Base-by-base conservation (phyloP, 441 rosid species). In the Pelargonium myrrhifolium region DNA sequence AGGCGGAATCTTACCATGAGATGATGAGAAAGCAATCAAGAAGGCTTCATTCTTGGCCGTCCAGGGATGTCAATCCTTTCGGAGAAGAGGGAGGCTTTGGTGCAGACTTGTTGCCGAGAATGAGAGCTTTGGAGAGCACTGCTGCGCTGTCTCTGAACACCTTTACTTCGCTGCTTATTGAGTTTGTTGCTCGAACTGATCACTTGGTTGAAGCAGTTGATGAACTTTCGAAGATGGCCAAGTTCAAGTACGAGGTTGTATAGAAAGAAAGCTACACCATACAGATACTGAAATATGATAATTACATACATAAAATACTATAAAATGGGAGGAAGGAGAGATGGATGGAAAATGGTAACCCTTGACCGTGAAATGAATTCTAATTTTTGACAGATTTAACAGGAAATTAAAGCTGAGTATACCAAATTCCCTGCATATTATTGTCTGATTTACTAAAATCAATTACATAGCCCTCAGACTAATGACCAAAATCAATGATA, bases 121-220 rank as follows among this genome's bases (percentile, higher is more conserved):
- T 88, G 90, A 84, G 59, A 12, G 77, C 87, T 11, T 73, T 83
- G 3, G 86, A 83, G 80, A 88, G 81, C 81, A 86, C 89, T 0
- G 82, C 89, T 10, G 83, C 86, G 3, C 58, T 85, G 17, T 87
- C 90, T 51, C 83, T 85, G 9, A 83, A 76, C 24, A 83, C 83
- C 0, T 87, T 85, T 40, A 78, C 87, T 56, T 86, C 90, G 6
- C 77, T 88, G 78, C 85, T 88, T 14, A 81, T 86, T 51, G 90
- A 86, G 76, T 88, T 86, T 61, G 87, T 88, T 43, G 90, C 83
- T 5, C 79, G 90, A 81, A 81, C 86, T 68, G 80, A 88, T 75
- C 89, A 83, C 73, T 74, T 86, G 84, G 90, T 80, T 31, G 87
- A 83, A 71, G 89, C 83, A 56, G 89, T 82, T 15, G 87, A 85